These are phyloP conservation scores for Lasiosphaeris hirsuta DNA, from an alignment of 495 filamentous ascomycete genomes.

Conservation along the genomic window DNA sequence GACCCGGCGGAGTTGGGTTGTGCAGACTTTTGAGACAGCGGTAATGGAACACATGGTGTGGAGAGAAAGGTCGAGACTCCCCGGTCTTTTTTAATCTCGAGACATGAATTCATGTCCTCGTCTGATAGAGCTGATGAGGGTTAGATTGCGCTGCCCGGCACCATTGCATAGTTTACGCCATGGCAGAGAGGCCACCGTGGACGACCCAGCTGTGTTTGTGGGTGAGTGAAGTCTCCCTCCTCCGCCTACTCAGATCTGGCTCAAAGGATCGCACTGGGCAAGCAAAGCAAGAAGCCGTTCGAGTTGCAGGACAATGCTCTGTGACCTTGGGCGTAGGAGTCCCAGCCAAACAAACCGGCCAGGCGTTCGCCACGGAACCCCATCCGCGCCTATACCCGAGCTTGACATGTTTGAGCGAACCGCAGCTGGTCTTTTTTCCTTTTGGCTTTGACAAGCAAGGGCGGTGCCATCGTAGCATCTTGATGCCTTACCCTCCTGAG, in stretches of 20 bases:
- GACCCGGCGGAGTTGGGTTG: constrained; percentile 20
- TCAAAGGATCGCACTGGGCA: constrained; percentile 33
- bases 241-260: constrained; percentile 23
- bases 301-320: constrained; percentile 27
- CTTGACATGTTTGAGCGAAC: not conserved
- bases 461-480: not conserved
- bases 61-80: constrained; percentile 27
- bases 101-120: constrained; percentile 20
- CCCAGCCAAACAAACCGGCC: constrained; percentile 20
- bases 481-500: not conserved
- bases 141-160: constrained; percentile 24
- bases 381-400: not conserved
- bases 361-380: constrained; percentile 15
- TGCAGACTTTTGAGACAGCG: constrained; percentile 37
- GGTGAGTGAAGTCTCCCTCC: constrained; percentile 2
- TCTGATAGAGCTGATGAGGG: constrained; percentile 18
- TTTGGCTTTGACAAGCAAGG: constrained; percentile 7
- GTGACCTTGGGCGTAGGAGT: constrained; percentile 12
- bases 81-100: constrained; percentile 27
- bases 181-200: constrained; percentile 14
- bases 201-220: constrained; percentile 26
- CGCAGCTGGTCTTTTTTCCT: not conserved
- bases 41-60: constrained; percentile 27
- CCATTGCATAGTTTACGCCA: constrained; percentile 15
- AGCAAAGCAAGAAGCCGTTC: constrained; percentile 34